Conservation (phyloP, 2,329 filamentous ascomycete genomes). For the Penicillium digitatum region DNA sequence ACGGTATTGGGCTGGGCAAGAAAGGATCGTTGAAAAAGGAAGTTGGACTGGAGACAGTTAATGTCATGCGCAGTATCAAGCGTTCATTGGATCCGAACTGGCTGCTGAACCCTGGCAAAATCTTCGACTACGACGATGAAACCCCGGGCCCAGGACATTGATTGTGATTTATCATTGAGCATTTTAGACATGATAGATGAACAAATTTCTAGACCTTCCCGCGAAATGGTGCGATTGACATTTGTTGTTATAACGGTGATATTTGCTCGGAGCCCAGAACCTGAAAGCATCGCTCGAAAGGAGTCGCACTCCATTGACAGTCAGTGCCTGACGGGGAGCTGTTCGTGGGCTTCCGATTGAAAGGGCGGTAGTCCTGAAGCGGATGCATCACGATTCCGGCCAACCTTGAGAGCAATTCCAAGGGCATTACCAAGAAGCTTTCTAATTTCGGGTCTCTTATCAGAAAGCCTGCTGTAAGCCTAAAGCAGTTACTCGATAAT, state of each 20-base stretch:
- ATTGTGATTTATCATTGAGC: background rate
- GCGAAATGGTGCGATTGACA: background rate
- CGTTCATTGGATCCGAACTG: slow-evolving; percentile 76
- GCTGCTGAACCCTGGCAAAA: slow-evolving; percentile 90
- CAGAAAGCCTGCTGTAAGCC: slow-evolving; percentile 15
- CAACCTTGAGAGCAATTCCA: slow-evolving; percentile 12
- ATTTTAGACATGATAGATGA: background rate
- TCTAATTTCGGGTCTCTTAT: slow-evolving; percentile 12
- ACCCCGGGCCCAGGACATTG: slow-evolving; percentile 5
- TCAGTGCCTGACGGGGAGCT: slow-evolving; percentile 8
- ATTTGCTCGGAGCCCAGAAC: slow-evolving; percentile 3
- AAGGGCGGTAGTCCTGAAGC: slow-evolving; percentile 8
- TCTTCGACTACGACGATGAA: slow-evolving; percentile 58
- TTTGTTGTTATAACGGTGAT: background rate
- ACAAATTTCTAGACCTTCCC: background rate
- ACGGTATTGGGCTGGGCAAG: slow-evolving; percentile 81
- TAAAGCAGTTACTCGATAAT: background rate
- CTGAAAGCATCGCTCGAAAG: slow-evolving; percentile 17
- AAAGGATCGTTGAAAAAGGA: slow-evolving; percentile 75
- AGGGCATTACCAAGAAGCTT: slow-evolving; percentile 9
- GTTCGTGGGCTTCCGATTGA: background rate
- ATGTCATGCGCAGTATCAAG: slow-evolving; percentile 82
- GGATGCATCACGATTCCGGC: slow-evolving; percentile 13
- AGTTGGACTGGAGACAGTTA: slow-evolving; percentile 73
- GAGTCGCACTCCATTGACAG: slow-evolving; percentile 18